Base-by-base conservation (phyloP, 371 early-diverging fungal species). In the Amoeboaphelidium protococcarum region DNA sequence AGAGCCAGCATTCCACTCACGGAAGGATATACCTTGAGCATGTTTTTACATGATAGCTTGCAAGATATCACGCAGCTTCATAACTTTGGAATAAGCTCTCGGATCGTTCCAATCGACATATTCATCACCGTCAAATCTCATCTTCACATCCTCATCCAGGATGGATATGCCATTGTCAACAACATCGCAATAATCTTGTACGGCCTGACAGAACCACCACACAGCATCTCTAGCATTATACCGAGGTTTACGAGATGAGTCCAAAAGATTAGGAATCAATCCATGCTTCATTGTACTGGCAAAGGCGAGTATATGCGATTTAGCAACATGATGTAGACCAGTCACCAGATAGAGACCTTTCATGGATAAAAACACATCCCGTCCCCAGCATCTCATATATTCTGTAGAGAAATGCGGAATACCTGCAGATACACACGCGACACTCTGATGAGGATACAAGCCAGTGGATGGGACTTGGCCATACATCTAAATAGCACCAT, bases 331-430 rank as follows among this genome's bases (percentile, higher is more conserved):
- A 49, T 58, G 80, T 47, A 78, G 69, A 10, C 85, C 89, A 1
- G 89, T 81, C 3, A 73, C 64, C 51, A 92, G 53, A 40, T 86
- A 63, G 37, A 86, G 56, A 1, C 96, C 96, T 4, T 76, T 72
- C 16, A 95, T 61, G 13, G 85, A 66, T 45, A 96, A 85, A 56
- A 89, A 89, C 19, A 86, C 78, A 64, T 96, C 96, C 25, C 96
- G 77, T 2, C 96, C 96, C 96, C 96, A 96, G 52, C 82, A 79
- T 26, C 96, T 72, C 89, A 90, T 90, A 54, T 82, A 80, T n/a
- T 69, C 66, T 1, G 69, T 71, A 1, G 88, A 68, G 50, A 96
- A 96, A 50, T 92, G 94, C n/a, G 92, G 83, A 26, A 96, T 64
- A 1, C 96, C 96, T 2, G 96, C 96, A 22, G 94, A 89, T 47